These are phyloP conservation scores for Vaccinium macrocarpon DNA, from an alignment of 148 eudicot genomes.

Conservation along the genomic window DNA sequence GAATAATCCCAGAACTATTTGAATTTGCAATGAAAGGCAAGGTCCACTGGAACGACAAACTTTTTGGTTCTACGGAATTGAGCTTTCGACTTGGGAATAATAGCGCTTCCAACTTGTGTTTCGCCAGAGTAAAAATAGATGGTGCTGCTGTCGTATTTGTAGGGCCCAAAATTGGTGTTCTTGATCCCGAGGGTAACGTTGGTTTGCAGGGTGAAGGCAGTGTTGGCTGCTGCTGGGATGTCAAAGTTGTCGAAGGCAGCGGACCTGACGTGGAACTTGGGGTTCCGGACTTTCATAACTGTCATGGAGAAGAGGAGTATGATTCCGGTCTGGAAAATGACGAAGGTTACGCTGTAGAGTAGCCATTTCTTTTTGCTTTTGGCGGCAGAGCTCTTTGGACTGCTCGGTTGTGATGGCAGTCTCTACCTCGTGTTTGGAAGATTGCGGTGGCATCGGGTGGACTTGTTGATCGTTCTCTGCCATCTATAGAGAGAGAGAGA, in stretches of 20 bases:
- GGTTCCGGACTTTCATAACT: conserved; percentile 18
- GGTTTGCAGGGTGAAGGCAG: not conserved
- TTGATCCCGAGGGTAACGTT: conserved; percentile 18
- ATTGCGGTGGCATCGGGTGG: not conserved
- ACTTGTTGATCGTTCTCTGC: not conserved
- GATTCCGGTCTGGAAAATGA: conserved; percentile 10
- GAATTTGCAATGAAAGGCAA: not conserved
- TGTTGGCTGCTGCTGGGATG: not conserved
- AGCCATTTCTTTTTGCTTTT: conserved; percentile 22
- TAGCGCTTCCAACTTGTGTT: not conserved
- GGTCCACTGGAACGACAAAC: not conserved
- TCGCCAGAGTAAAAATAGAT: conserved; percentile 11
- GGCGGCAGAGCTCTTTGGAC: conserved; percentile 13
- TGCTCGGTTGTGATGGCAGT: not conserved
- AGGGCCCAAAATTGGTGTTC: conserved; percentile 21
- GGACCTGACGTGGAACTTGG: conserved; percentile 17
- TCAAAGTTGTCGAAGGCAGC: conserved; percentile 12
- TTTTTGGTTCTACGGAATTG: conserved; percentile 12
- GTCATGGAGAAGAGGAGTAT: conserved; percentile 14
- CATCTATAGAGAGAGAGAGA: not conserved
- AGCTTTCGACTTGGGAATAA: conserved; percentile 2
- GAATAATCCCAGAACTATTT: not conserved
- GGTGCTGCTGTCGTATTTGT: not conserved
- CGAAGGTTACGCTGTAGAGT: not conserved
- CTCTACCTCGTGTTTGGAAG: not conserved